Conservation (phyloP, 768 basidiomycete genomes). For the Auricularia heimuer region DNA sequence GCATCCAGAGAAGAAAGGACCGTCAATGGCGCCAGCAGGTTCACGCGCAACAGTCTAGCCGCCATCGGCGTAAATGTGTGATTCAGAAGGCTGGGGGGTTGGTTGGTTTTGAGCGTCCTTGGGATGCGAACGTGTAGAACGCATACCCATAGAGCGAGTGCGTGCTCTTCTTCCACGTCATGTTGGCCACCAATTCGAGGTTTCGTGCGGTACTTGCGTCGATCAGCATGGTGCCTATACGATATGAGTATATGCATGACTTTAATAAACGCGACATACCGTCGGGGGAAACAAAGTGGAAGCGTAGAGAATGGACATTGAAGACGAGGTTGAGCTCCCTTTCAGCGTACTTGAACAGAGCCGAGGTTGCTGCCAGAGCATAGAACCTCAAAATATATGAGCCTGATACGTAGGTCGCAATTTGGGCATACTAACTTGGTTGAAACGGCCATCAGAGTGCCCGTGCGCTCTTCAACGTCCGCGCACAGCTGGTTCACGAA, state of each 20-base stretch:
- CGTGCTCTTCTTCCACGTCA: constrained; percentile 49
- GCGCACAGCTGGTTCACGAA: constrained; percentile 70
- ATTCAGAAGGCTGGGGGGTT: constrained; percentile 48
- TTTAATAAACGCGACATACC: constrained; percentile 16
- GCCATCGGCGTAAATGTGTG: constrained; percentile 90
- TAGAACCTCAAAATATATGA: constrained; percentile 52
- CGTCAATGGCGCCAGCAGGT: constrained; percentile 76
- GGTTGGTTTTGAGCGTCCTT: too few species aligned
- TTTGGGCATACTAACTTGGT: constrained; percentile 48
- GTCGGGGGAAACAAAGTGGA: constrained; percentile 68
- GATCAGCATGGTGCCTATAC: constrained; percentile 79
- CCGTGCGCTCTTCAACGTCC: constrained; percentile 74
- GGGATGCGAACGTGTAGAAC: too few species aligned
- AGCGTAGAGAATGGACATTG: constrained; percentile 56
- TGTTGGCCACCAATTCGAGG: constrained; percentile 80
- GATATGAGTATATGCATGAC: neutral
- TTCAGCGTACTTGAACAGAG: constrained; percentile 82
- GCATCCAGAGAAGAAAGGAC: constrained; percentile 62
- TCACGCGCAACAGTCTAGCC: constrained; percentile 64
- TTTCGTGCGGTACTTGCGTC: constrained; percentile 83
- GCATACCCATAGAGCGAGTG: constrained; percentile 75
- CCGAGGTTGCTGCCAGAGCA: constrained; percentile 74
- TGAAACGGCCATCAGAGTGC: constrained; percentile 64
- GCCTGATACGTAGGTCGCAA: neutral
- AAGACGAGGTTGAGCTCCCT: constrained; percentile 59